A percentile compares a stretch with the other conserved stretches of the same genome.
Evolutionary conservation across 1,284 basidiomycete species (phyloP).

Genomic region (Ustilago hordei): DNA sequence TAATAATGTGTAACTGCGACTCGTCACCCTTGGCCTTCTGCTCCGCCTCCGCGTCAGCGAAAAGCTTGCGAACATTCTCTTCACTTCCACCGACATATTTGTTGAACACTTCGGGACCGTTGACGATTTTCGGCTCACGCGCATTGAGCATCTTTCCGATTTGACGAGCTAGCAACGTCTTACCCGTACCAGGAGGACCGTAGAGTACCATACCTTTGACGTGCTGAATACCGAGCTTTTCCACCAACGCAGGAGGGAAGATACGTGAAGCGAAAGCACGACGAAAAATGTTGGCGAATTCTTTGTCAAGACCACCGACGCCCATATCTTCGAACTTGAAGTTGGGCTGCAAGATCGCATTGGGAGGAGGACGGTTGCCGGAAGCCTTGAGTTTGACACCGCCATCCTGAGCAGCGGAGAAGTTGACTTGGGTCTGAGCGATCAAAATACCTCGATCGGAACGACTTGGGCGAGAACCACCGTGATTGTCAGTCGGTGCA

Average conservation of each 20-base stretch:
- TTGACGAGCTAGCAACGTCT: conserved; percentile 97
- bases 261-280: conserved; percentile 98
- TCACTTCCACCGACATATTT: conserved; percentile 99
- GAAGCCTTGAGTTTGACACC: conserved; percentile 91
- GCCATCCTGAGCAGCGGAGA: conserved; percentile 85
- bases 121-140: conserved; percentile 97
- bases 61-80: conserved; percentile 98
- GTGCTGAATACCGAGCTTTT: conserved; percentile 98
- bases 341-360: conserved; percentile 95
- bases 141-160: conserved; percentile 99
- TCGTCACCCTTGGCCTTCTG: conserved; percentile 99
- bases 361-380: conserved; percentile 90
- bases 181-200: conserved; percentile 97
- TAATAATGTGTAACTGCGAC: conserved; percentile 98
- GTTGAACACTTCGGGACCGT: conserved; percentile 96
- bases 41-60: conserved; percentile 98
- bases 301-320: conserved; percentile 94
- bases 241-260: conserved; percentile 94
- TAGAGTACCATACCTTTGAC: conserved; percentile 96
- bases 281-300: conserved; percentile 97
- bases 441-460: conserved; percentile 79
- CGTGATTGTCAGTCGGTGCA: conserved; percentile 54
- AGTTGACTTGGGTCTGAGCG: conserved; percentile 88
- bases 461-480: conserved; percentile 57
- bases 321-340: conserved; percentile 99